These are phyloP conservation scores for Cryptococcus hybrid DNA, from an alignment of 1,284 basidiomycete genomes.

Conservation along the genomic window DNA sequence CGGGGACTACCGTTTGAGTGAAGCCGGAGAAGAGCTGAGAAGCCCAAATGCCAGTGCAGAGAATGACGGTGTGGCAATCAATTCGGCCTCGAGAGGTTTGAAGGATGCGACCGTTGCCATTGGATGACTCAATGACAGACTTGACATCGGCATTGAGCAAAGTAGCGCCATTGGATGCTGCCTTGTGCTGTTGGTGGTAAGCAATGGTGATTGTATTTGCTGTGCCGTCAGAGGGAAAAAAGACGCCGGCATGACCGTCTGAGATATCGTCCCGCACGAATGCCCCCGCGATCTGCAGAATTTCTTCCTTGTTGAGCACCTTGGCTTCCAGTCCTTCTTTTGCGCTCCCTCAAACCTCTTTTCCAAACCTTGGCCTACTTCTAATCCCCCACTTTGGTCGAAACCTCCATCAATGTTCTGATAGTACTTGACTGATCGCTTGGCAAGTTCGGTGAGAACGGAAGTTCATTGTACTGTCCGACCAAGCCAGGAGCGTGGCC, in stretches of 20 bases:
- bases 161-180: conserved; percentile 10
- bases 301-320: conserved; percentile 9
- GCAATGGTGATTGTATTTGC: conserved; percentile 18
- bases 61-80: conserved; percentile 13
- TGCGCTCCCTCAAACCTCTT: conserved; percentile 8
- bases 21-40: conserved; percentile 21
- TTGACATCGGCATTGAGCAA: conserved; percentile 13
- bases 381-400: conserved; percentile 21
- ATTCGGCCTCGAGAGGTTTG: conserved; percentile 5
- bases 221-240: conserved; percentile 21
- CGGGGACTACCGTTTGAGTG: conserved; percentile 15
- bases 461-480: conserved; percentile 18
- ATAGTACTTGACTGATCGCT: conserved; percentile 18
- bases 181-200: conserved; percentile 11
- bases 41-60: conserved; percentile 32
- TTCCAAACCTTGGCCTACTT: conserved; percentile 8
- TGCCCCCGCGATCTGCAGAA: conserved; percentile 8
- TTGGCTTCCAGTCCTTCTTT: conserved; percentile 6
- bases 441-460: conserved; percentile 23
- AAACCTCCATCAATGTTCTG: conserved; percentile 13
- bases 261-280: conserved; percentile 11
- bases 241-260: conserved; percentile 2
- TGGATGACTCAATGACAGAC: conserved; percentile 1
- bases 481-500: conserved; percentile 35
- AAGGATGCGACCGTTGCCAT: neutral